Evolutionary conservation across 139 green algal species (phyloP).

Genomic region (Tetradesmus obliquus): DNA sequence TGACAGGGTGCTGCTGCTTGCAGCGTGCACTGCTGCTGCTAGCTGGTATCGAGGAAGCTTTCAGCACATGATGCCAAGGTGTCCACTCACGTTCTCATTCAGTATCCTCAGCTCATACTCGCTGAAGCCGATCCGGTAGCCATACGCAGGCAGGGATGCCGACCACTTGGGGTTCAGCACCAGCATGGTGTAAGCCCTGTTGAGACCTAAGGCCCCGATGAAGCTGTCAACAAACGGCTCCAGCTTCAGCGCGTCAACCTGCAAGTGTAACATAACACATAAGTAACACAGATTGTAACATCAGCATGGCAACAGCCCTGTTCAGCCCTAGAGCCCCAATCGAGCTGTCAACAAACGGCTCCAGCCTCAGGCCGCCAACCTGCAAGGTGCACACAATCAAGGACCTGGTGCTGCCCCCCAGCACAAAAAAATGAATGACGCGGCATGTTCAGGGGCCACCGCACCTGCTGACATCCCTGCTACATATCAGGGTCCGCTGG

Average conservation of each 20-base stretch:
- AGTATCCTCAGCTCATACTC: slow-evolving; percentile 52
- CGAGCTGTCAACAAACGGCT: not conserved
- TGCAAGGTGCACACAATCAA: no score
- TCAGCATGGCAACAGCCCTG: not conserved
- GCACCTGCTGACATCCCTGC: slow-evolving; percentile 62
- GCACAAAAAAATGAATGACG: no score
- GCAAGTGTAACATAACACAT: not conserved
- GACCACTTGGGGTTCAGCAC: slow-evolving; percentile 69
- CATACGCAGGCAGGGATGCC: slow-evolving; percentile 53
- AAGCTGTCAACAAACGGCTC: slow-evolving; percentile 74
- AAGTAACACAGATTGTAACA: not conserved
- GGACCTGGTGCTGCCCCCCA: no score
- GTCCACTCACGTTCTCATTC: slow-evolving; percentile 9
- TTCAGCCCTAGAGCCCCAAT: slow-evolving; percentile 60
- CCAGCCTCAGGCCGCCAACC: not conserved
- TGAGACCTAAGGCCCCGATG: slow-evolving; percentile 62
- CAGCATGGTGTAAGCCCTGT: slow-evolving; percentile 62
- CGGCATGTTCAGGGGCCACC: no score
- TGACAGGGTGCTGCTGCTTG: no score
- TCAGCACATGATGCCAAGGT: not conserved
- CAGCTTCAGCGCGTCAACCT: slow-evolving; percentile 77
- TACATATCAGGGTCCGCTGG: no score
- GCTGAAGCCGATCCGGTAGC: slow-evolving; percentile 64
- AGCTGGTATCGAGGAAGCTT: not conserved
- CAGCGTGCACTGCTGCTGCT: no score